Base-by-base conservation (phyloP, 768 basidiomycete genomes). In the Tulasnella sp. region DNA sequence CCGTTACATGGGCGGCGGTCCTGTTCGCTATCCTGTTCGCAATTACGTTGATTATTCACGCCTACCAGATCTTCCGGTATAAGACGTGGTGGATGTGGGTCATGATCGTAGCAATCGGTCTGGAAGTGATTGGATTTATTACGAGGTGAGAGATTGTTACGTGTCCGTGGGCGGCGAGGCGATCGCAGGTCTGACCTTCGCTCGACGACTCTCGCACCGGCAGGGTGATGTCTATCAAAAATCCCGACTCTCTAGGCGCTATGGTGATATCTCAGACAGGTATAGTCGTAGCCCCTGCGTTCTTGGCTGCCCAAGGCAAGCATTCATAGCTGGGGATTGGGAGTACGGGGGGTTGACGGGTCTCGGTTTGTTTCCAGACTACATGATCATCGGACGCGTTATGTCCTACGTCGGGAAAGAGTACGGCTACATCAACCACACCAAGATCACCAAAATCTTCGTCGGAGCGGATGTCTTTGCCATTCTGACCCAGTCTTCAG, bases 321-420 rank as follows among this genome's bases (percentile, higher is more conserved):
- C 16, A 14, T 34, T 34, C 16, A 28, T 14, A 5, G 64, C 28
- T 34, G 64, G 64, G 9, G 34, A 7, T 7, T 69, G 31, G 34
- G 31, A 31, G n/a, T 54, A 14, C 9, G 34, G 34, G 20, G 34
- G 4, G 18, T 37, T 69, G 64, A 69, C 2, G 7, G 64, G 37
- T 28, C 64, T 28, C 31, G 31, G 64, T 69, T 69, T 14, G 64
- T 69, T 69, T 28, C 64, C 14, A 69, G 80, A 73, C 41, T 82
- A 81, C 80, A 82, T 82, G 81, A 77, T 82, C 31, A 50, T 81
- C 14, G 81, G 81, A 4, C 54, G 81, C 24, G 18, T 82, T 41
- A 82, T 82, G 69, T 69, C 81, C 16, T 82, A 81, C 60, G 76
- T 82, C 34, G 81, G 81, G 14, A 54, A 46, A n/a, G 76, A 75